A percentile compares a stretch with the other conserved stretches of the same genome.
Evolutionary conservation across 768 basidiomycete species (phyloP).

Genomic region (Pisolithus sp.): DNA sequence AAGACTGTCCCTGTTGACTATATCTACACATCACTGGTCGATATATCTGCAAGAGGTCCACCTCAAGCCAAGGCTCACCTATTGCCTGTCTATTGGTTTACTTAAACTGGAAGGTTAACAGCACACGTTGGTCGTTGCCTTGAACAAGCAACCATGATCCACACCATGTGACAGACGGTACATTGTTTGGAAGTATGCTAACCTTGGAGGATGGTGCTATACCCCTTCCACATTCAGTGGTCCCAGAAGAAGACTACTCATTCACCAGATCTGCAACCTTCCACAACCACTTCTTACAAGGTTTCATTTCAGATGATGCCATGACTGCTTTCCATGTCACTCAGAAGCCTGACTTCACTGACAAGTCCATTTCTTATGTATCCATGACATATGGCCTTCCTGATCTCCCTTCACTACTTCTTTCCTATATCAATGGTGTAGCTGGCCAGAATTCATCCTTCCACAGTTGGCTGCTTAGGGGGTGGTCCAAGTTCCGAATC

Average conservation of each 20-base stretch:
- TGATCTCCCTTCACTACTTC: neutral
- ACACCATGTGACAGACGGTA: too few species aligned
- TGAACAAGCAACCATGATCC: too few species aligned
- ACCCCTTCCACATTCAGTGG: neutral
- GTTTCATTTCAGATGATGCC: neutral
- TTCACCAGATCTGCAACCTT: neutral
- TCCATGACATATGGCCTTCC: neutral
- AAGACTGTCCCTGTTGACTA: too few species aligned
- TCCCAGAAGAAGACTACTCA: neutral
- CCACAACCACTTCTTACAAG: neutral
- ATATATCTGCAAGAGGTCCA: too few species aligned
- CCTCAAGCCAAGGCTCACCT: too few species aligned
- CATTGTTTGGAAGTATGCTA: neutral
- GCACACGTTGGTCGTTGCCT: too few species aligned
- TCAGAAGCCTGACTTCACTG: neutral
- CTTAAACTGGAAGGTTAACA: too few species aligned
- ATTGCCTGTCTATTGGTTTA: too few species aligned
- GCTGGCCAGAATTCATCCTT: neutral
- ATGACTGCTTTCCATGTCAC: neutral
- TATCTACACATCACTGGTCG: too few species aligned
- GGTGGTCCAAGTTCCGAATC: neutral
- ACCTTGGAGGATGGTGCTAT: neutral
- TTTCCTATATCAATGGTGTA: neutral
- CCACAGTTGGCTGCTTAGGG: neutral
- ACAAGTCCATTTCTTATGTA: neutral